Percentiles rank a stretch among this genome's conserved stretches.
phyloP scores from a whole-genome alignment of 495 filamentous ascomycete species.

The Rostrohypoxylon terebratum region DNA sequence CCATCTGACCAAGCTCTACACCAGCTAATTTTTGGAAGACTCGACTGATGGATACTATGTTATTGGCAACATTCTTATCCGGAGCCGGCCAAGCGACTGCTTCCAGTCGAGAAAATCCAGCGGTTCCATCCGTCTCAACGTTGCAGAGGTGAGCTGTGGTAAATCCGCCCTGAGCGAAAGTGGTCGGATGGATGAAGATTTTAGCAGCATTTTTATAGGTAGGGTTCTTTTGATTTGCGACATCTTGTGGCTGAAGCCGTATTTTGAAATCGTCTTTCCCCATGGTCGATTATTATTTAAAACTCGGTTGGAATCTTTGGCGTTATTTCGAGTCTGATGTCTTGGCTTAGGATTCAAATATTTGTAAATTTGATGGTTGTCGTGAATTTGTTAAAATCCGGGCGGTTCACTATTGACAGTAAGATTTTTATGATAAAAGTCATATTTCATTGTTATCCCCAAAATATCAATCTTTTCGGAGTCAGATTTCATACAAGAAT shows the following conservation, averaged over 20 bases:
- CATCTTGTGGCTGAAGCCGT: slow-evolving; percentile 49
- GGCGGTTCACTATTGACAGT: not conserved
- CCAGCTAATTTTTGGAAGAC: slow-evolving; percentile 43
- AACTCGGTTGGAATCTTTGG: not conserved
- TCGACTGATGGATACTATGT: slow-evolving; percentile 48
- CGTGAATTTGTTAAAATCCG: slow-evolving; percentile 1
- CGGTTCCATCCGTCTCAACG: slow-evolving; percentile 33
- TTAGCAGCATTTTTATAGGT: slow-evolving; percentile 50
- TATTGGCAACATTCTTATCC: slow-evolving; percentile 50
- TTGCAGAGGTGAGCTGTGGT: slow-evolving; percentile 44
- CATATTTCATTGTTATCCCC: not conserved
- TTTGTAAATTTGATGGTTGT: slow-evolving; percentile 8
- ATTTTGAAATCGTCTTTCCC: slow-evolving; percentile 49
- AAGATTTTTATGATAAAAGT: not conserved
- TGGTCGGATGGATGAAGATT: slow-evolving; percentile 49
- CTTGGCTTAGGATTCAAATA: not conserved
- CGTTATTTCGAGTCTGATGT: slow-evolving; percentile 1
- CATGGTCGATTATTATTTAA: slow-evolving; percentile 16
- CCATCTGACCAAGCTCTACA: slow-evolving; percentile 47
- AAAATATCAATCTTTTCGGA: not conserved
- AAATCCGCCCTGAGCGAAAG: slow-evolving; percentile 47
- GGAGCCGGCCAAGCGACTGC: slow-evolving; percentile 48
- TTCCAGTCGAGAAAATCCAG: slow-evolving; percentile 26
- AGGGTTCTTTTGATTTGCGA: slow-evolving; percentile 47
- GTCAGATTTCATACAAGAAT: not conserved